Percentiles rank a stretch among this genome's conserved stretches.
Conservation (phyloP, 2,329 filamentous ascomycete genomes). For the Microthyrium microscopicum region DNA sequence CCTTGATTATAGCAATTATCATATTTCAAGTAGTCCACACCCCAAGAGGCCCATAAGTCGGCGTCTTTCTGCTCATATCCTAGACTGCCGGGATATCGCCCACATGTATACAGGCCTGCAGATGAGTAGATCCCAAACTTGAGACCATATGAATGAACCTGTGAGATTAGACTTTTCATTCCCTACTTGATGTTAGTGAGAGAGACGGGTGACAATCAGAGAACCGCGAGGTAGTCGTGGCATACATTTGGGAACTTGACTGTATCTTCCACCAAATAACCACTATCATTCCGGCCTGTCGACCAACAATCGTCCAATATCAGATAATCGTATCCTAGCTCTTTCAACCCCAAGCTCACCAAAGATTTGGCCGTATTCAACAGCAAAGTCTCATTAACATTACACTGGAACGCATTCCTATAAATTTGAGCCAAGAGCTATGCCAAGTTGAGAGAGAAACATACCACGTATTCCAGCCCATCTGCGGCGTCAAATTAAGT, state of each 20-base stretch:
- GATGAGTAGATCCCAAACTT: constrained; percentile 37
- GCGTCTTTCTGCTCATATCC: constrained; percentile 38
- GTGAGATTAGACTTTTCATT: constrained; percentile 29
- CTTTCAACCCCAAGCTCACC: constrained; percentile 28
- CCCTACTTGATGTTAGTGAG: too few relatives aligned
- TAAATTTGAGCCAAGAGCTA: constrained; percentile 15
- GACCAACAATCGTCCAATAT: constrained; percentile 39
- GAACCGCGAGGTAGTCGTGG: not conserved
- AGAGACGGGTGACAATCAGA: not conserved
- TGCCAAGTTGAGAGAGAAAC: constrained; percentile 6
- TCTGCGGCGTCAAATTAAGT: constrained; percentile 20
- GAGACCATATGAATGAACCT: constrained; percentile 31
- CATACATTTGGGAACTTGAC: constrained; percentile 22
- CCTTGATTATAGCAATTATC: constrained; percentile 42
- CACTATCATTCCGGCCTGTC: constrained; percentile 26
- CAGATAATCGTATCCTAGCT: constrained; percentile 34
- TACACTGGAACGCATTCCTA: constrained; percentile 31
- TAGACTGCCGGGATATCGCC: constrained; percentile 25
- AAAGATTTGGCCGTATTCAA: constrained; percentile 30
- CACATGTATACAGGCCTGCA: constrained; percentile 28
- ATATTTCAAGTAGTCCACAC: constrained; percentile 34
- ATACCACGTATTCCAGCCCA: constrained; percentile 22
- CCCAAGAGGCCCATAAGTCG: constrained; percentile 33
- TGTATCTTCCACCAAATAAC: constrained; percentile 20
- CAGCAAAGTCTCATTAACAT: constrained; percentile 29